Conservation (phyloP, 2,329 filamentous ascomycete species). For the Aspergillus sp. region DNA sequence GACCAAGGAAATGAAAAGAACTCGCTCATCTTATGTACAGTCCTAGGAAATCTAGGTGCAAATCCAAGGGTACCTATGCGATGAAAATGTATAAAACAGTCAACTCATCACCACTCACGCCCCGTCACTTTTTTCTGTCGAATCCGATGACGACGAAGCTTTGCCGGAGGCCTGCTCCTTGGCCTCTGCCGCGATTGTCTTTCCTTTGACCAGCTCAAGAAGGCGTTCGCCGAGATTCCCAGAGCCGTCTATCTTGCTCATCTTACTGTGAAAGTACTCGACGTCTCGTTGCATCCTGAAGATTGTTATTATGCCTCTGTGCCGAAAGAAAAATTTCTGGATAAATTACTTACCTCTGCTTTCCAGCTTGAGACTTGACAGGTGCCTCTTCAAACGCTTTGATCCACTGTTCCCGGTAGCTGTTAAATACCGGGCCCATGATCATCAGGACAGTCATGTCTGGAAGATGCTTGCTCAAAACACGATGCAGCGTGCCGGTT, state of each 20-base stretch:
- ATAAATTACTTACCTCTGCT: conserved; percentile 58
- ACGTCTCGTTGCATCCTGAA: conserved; percentile 71
- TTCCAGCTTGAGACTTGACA: conserved; percentile 63
- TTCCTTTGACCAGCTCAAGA: conserved; percentile 43
- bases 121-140: too few species aligned
- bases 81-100: not conserved
- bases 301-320: conserved; percentile 7
- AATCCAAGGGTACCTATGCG: too few species aligned
- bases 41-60: too few species aligned
- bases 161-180: not conserved
- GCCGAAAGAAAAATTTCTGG: too few species aligned
- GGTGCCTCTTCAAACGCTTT: conserved; percentile 62
- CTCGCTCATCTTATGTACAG: too few species aligned
- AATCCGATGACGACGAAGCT: not conserved
- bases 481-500: conserved; percentile 76
- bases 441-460: conserved; percentile 74
- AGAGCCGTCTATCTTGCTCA: conserved; percentile 75
- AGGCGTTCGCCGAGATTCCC: conserved; percentile 68
- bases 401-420: conserved; percentile 75
- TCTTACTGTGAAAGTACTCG: conserved; percentile 64
- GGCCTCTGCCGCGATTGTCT: conserved; percentile 21
- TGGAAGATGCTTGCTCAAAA: conserved; percentile 74
- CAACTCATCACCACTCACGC: too few species aligned
- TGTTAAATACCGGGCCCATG: conserved; percentile 78
- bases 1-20: too few species aligned